Evolutionary conservation across 164 flowering plant species (phyloP), one percentile per base, ranked within the genome.

Genomic region (Piper betle): DNA sequence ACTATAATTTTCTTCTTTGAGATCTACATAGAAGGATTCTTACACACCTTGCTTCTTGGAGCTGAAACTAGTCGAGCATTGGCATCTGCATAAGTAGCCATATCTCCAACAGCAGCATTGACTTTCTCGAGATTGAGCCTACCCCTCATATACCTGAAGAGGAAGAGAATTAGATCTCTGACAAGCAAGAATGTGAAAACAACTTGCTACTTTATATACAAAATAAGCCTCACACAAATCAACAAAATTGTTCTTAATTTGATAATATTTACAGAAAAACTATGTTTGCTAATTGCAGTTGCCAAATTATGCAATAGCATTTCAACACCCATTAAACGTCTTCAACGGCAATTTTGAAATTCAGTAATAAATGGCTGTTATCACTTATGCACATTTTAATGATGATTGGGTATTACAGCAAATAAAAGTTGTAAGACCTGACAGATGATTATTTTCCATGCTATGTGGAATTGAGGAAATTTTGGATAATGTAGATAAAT

Each of bases 101-200:
- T 90, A 64, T 90, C 98, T 77, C 68, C 80, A 33, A 93, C 79
- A 41, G 96, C 96, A 66, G 88, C 84, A 72, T 93, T 93, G 61
- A 87, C 79, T 75, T 90, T 93, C 42, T 93, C 97, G 16, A 87
- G 66, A 33, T 96, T 93, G 52, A 90, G 85, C 69, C 98, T 80
- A 57, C 96, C 96, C 75, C 84, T 90, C 98, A 90, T 93, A 73
- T 93, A 93, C 74, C 98, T 93, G 79, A 68, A 77, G 33, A 55
- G 55, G 16, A 48, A 19, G 60, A 58, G 20, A 52, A 19, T 38
- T 33, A 4, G 15, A 62, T 25, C 39, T 88, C 65, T 72, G 37
- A 7, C 50, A 43, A 9, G 9, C 43, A 4, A 9, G 43, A 43
- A 43, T 43, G 12, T 43, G 12, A 43, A 43, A 43, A 85, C 95